Evolutionary conservation across 2,329 filamentous ascomycete genomes (phyloP), one percentile per base, ranked within the genome.

Genomic region (Hysterium pulicare): DNA sequence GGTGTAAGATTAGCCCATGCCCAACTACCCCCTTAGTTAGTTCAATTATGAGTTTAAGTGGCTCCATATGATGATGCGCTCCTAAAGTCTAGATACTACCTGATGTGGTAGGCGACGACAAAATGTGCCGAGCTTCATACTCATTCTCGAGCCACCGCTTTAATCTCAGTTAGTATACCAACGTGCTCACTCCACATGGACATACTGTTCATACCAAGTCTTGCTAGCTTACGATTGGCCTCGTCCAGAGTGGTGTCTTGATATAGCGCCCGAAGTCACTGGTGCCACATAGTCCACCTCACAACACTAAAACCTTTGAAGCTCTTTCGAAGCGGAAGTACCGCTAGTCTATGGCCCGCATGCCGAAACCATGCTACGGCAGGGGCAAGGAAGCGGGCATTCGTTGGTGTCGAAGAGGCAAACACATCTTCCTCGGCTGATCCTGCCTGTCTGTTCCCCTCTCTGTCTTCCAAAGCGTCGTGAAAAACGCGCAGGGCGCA

Each of bases 81-180:
- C n/a, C n/a, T n/a, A n/a, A n/a, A n/a, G n/a, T n/a, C n/a, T n/a
- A n/a, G n/a, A n/a, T n/a, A n/a, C n/a, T n/a, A n/a, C n/a, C n/a
- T n/a, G n/a, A n/a, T n/a, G n/a, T n/a, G n/a, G n/a, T n/a, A n/a
- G n/a, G n/a, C n/a, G n/a, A n/a, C n/a, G n/a, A n/a, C n/a, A n/a
- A n/a, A n/a, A n/a, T n/a, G n/a, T n/a, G n/a, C 31, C 17, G 15
- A 16, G 17, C 7, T 33, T 33, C 9, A 9, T 16, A 33, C 31
- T 16, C 17, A 33, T 33, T 33, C 17, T 16, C 31, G 9, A 9
- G 31, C 8, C 31, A 33, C 31, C 31, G 31, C 31, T 33, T 33
- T 33, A 33, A 33, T 33, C 8, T 33, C 31, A 33, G 31, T 33
- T 16, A n/a, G 31, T 33, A 33, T 33, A 33, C 31, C 31, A 33